These are phyloP conservation scores for Penicillium canariense DNA, from an alignment of 495 filamentous ascomycete genomes.

Conservation along the genomic window DNA sequence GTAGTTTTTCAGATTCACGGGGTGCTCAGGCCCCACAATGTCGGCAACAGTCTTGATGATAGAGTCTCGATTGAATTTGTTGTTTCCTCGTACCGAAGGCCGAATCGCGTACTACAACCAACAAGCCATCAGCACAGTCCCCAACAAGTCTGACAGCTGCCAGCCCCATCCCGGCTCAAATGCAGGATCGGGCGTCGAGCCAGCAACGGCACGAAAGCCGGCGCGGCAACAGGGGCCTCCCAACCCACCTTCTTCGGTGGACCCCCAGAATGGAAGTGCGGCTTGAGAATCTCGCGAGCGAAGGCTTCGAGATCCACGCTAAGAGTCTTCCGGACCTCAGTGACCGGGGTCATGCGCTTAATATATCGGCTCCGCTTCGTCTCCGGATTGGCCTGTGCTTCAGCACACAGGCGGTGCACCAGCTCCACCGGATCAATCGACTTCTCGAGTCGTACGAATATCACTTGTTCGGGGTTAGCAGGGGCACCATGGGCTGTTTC, in stretches of 20 bases:
- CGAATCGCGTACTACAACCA: constrained; percentile 82
- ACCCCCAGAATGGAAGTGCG: constrained; percentile 65
- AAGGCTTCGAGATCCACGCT: constrained; percentile 72
- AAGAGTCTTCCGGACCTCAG: constrained; percentile 71
- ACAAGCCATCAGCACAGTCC: constrained; percentile 9
- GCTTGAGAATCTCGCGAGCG: constrained; percentile 63
- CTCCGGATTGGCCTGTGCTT: constrained; percentile 51
- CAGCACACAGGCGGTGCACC: constrained; percentile 69
- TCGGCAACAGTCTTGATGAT: constrained; percentile 80
- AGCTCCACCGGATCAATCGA: constrained; percentile 81
- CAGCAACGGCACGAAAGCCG: constrained; percentile 4
- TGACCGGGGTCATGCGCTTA: constrained; percentile 82
- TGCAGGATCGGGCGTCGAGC: constrained; percentile 1
- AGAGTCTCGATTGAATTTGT: constrained; percentile 64
- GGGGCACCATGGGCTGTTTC: constrained; percentile 32
- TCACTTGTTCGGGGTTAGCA: constrained; percentile 34
- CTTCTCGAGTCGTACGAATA: constrained; percentile 44
- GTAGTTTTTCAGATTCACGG: constrained; percentile 76
- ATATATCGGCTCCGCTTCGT: constrained; percentile 68
- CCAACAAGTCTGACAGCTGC: neutral
- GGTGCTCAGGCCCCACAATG: constrained; percentile 64
- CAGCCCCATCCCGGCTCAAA: neutral
- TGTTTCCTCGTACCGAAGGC: constrained; percentile 76
- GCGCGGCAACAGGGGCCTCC: neutral
- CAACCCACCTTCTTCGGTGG: constrained; percentile 47